Percentiles rank a stretch among this genome's conserved stretches.
Conservation (phyloP, 164 flowering plant species). For the Nymphaea colorata region DNA sequence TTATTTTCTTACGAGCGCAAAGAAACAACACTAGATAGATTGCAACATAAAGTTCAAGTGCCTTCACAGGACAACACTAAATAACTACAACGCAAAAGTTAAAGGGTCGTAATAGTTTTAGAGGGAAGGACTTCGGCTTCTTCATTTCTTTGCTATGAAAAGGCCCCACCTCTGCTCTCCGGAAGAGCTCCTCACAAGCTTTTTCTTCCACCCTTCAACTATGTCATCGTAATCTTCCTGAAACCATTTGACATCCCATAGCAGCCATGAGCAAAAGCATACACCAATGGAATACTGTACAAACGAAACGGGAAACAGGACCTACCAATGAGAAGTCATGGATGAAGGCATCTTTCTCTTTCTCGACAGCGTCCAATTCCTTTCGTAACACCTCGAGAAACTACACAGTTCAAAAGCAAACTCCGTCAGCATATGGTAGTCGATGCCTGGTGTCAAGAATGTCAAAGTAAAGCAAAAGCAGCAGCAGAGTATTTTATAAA, state of each 20-base stretch:
- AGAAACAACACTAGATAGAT: no score
- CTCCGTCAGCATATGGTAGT: no score
- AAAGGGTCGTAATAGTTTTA: no score
- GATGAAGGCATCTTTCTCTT: conserved; percentile 60
- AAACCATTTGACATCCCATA: conserved; percentile 1
- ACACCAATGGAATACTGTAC: no score
- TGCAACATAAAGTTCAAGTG: no score
- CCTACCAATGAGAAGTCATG: conserved; percentile 67
- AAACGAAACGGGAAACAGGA: background rate
- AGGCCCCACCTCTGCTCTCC: conserved; percentile 98
- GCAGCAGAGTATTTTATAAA: no score
- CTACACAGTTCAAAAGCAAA: conserved; percentile 23
- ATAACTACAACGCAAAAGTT: no score
- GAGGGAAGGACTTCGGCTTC: conserved; percentile 5
- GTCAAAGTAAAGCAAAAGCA: no score
- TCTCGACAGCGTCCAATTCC: conserved; percentile 56
- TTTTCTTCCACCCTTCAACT: conserved; percentile 85
- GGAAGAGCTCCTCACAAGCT: conserved; percentile 54
- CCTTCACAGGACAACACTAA: no score
- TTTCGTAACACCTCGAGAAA: conserved; percentile 58
- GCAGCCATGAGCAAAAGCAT: background rate
- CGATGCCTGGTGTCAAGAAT: no score
- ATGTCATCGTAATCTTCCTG: conserved; percentile 88
- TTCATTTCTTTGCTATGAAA: conserved; percentile 64
- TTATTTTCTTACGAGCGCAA: no score